Percentiles rank a stretch among this genome's conserved stretches.
These are phyloP conservation scores for Pyrrhoderma noxium DNA, from an alignment of 1,284 basidiomycete species.

Conservation along the genomic window DNA sequence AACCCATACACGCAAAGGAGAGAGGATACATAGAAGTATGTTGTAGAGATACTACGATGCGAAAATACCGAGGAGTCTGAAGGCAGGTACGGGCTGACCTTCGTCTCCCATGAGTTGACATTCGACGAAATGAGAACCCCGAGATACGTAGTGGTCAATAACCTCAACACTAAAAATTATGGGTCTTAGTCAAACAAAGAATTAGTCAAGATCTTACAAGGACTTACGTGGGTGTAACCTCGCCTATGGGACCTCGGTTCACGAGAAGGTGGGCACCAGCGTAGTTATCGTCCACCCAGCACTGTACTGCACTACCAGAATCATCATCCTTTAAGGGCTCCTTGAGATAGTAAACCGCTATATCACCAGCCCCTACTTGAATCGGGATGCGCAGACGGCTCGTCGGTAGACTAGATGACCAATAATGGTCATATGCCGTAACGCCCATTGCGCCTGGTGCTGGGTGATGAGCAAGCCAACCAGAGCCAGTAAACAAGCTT, in stretches of 20 bases:
- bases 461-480: conserved; percentile 79
- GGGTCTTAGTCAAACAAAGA: not conserved
- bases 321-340: conserved; percentile 46
- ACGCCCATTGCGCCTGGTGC: conserved; percentile 36
- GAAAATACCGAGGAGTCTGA: conserved; percentile 84
- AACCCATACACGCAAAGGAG: too few relatives aligned
- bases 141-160: conserved; percentile 71
- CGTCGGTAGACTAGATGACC: conserved; percentile 75
- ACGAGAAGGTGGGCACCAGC: conserved; percentile 51
- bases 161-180: conserved; percentile 30
- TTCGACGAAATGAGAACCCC: conserved; percentile 82
- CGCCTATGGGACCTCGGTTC: conserved; percentile 49
- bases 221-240: conserved; percentile 50
- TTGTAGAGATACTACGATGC: conserved; percentile 39
- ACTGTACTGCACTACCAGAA: conserved; percentile 60
- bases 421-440: conserved; percentile 70
- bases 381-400: conserved; percentile 73
- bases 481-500: conserved; percentile 82
- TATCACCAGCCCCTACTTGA: conserved; percentile 66
- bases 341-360: conserved; percentile 71
- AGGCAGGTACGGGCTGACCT: conserved; percentile 62
- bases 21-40: too few relatives aligned
- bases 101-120: conserved; percentile 77
- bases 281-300: conserved; percentile 84
- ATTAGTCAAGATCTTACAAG: conserved; percentile 11